A percentile compares a stretch with the other conserved stretches of the same genome.
Evolutionary conservation across 2,329 filamentous ascomycete species (phyloP).

Genomic region (Sporothrix dimorphospora): DNA sequence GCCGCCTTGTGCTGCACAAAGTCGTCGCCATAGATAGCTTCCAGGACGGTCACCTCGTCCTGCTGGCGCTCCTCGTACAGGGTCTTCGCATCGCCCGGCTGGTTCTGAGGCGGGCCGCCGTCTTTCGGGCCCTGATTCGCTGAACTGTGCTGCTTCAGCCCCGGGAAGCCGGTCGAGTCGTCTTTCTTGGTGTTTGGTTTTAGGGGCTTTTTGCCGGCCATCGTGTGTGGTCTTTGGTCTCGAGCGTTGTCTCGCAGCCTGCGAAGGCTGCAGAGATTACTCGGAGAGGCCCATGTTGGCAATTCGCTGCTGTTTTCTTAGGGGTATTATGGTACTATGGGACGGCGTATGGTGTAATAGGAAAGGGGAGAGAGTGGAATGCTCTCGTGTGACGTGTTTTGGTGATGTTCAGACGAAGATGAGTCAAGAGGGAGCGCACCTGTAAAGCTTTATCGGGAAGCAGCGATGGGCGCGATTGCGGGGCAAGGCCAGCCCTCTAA

Average conservation of each 20-base stretch:
- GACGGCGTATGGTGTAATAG: neutral
- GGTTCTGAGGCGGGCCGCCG: conserved; percentile 31
- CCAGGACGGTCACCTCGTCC: conserved; percentile 82
- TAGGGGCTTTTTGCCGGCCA: conserved; percentile 60
- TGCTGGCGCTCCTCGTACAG: conserved; percentile 84
- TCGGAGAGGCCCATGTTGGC: conserved; percentile 48
- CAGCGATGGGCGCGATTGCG: conserved; percentile 24
- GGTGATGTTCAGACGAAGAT: conserved; percentile 3
- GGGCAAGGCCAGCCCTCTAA: neutral
- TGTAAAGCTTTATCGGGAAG: conserved; percentile 20
- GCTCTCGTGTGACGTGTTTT: conserved; percentile 23
- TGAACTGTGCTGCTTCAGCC: conserved; percentile 44
- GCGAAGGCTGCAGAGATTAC: conserved; percentile 53
- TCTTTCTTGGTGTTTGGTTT: conserved; percentile 42
- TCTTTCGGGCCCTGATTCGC: neutral
- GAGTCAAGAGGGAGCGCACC: conserved; percentile 22
- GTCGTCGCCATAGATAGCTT: conserved; percentile 88
- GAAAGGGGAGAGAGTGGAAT: neutral
- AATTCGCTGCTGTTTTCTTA: neutral
- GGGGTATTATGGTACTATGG: neutral
- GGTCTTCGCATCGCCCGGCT: conserved; percentile 48
- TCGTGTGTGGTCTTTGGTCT: conserved; percentile 41
- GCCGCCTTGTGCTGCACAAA: conserved; percentile 73
- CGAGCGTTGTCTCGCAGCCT: conserved; percentile 50
- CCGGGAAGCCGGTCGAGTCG: conserved; percentile 55